Evolutionary conservation across 345 rosid genomes (phyloP).

Genomic region (Populus nigra): DNA sequence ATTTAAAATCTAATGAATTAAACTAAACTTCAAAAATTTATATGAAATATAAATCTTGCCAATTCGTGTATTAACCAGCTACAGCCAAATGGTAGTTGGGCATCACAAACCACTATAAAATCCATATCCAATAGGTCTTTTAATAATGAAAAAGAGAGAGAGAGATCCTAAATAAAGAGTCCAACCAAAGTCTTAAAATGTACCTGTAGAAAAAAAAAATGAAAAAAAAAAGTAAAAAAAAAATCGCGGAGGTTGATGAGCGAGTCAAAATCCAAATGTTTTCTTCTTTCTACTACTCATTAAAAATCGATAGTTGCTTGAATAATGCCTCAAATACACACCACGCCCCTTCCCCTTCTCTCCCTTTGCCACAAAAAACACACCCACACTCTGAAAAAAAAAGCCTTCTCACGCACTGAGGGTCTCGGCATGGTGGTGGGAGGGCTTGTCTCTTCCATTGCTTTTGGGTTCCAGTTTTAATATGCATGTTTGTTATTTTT

Average conservation of each 20-base stretch:
- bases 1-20: too few species aligned
- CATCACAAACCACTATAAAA: neutral
- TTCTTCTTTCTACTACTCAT: neutral
- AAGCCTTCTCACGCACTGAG: too few species aligned
- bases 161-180: too few species aligned
- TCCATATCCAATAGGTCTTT: neutral
- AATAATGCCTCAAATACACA: neutral
- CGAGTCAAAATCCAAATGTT: constrained; percentile 27
- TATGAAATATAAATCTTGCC: too few species aligned
- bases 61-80: too few species aligned
- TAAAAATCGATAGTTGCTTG: constrained; percentile 3
- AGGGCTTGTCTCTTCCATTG: too few species aligned
- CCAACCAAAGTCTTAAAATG: too few species aligned
- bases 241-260: constrained; percentile 24
- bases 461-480: too few species aligned
- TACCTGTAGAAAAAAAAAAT: neutral
- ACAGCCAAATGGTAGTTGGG: neutral
- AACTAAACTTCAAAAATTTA: too few species aligned
- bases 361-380: neutral
- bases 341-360: neutral
- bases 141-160: neutral
- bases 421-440: too few species aligned
- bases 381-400: too few species aligned
- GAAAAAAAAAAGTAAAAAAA: neutral
- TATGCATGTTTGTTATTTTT: too few species aligned